Evolutionary conservation across 1,284 basidiomycete genomes (phyloP).

Genomic region (Mycosarcoma maydis): DNA sequence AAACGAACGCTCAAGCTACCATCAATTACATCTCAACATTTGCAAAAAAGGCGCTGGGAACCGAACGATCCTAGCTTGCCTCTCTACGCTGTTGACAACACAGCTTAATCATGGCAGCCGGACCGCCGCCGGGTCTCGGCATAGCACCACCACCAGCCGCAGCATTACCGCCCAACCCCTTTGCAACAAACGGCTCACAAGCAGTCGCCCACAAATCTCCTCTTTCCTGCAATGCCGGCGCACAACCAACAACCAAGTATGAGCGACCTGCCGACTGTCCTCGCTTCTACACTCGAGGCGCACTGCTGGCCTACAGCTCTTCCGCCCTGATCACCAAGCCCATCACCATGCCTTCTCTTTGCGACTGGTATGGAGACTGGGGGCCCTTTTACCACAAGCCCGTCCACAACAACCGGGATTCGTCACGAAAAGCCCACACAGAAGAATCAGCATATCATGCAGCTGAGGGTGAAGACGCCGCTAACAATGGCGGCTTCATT

Average conservation of each 20-base stretch:
- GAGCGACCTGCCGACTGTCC: constrained; percentile 38
- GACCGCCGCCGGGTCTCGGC: constrained; percentile 50
- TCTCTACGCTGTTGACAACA: constrained; percentile 7
- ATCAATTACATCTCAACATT: constrained; percentile 2
- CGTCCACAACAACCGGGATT: constrained; percentile 74
- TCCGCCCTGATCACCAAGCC: constrained; percentile 82
- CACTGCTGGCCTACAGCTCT: constrained; percentile 74
- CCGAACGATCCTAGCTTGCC: constrained; percentile 18
- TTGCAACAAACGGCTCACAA: constrained; percentile 29
- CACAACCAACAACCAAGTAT: constrained; percentile 12
- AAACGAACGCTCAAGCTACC: neutral
- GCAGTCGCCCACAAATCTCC: constrained; percentile 14
- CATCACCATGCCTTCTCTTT: constrained; percentile 78
- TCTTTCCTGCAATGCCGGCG: constrained; percentile 4
- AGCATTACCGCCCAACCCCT: constrained; percentile 46
- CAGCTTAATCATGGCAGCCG: constrained; percentile 33
- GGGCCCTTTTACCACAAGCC: constrained; percentile 67
- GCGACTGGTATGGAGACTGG: constrained; percentile 80
- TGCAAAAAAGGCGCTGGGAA: constrained; percentile 20
- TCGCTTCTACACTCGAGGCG: constrained; percentile 30
- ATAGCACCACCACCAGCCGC: constrained; percentile 37
- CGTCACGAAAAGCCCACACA: constrained; percentile 70
- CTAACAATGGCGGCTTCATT: constrained; percentile 34
- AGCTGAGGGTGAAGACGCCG: constrained; percentile 20
- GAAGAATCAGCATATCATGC: constrained; percentile 19